Base-by-base conservation (phyloP, 1,284 basidiomycete genomes). In the Salmacisia buchloeana region DNA sequence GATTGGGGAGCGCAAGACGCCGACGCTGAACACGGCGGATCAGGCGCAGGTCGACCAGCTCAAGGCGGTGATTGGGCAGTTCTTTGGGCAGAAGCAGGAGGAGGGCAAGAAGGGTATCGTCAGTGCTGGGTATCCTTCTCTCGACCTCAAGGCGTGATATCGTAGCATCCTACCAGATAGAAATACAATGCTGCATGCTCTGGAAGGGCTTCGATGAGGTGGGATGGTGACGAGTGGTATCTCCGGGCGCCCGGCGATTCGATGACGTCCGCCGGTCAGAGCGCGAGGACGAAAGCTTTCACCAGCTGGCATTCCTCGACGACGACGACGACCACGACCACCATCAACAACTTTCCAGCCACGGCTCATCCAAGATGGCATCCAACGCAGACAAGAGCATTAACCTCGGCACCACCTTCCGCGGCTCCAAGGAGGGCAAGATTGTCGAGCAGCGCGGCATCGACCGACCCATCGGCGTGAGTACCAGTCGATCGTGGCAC, bases 341-440 rank as follows among this genome's bases (percentile, higher is more conserved):
- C n/a, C n/a, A n/a, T n/a, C n/a, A n/a, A n/a, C n/a, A n/a, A n/a
- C n/a, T n/a, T n/a, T n/a, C n/a, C n/a, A 15, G 31, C 49, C 34
- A 10, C 49, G 31, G 3, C 21, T 15, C 3, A 18, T 18, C 23
- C 49, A 33, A 15, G 15, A 43, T n/a, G n/a, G 39, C 39, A 43
- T 15, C 39, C 5, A 43, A 5, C 6, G 6, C 39, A 43, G 5
- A 43, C 27, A 54, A 54, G 27, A 54, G 29, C 21, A 29, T 66
- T 18, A 61, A 69, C 35, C 66, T 76, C 54, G 74, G 74, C 33
- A 75, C 73, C 33, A 69, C 71, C 39, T 76, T 73, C 70, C 72
- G 71, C 41, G 74, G 74, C 49, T 76, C 70, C 33, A 23, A 52
- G 5, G 69, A 69, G n/a, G 75, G 75, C 62, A 73, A 73, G 64